Evolutionary conservation across 768 basidiomycete genomes (phyloP), one percentile per base, ranked within the genome.

Genomic region (Gloeophyllum trabeum): DNA sequence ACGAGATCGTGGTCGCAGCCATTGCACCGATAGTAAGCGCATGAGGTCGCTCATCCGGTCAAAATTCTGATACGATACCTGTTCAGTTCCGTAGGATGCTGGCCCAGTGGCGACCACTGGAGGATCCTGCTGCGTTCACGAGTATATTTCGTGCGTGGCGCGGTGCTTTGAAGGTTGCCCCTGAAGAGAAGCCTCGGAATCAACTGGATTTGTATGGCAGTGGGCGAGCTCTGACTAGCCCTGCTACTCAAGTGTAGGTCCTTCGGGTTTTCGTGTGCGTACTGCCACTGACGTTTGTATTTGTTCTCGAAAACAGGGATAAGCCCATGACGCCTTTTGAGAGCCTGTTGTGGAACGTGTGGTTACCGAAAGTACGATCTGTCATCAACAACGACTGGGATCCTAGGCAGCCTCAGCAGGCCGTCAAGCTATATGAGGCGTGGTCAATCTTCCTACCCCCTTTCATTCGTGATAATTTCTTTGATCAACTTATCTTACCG

Each of bases 331-430:
- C 92, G 13, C 82, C 94, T 0, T 99, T 88, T 56, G 96, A 99
- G 56, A 88, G 83, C 46, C 67, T 98, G 20, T 61, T 98, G 12
- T 98, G 96, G 93, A 88, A 82, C 49, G 69, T 87, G 6, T 99
- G 93, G 96, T 64, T 99, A 21, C 96, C 96, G 0, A 88, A 79
- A 62, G 82, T 98, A n/a, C 78, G 96, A 21, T 88, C 89, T 0
- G 71, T 76, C 7, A 81, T 98, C 57, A 98, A 98, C 61, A 98
- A 99, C 58, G 84, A 92, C 24, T 99, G 96, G 96, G 64, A 71
- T 6, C 79, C 92, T 2, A 65, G 71, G 40, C 64, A 77, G 28
- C 79, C 92, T 3, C 63, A 74, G 13, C 79, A 86, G 12, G 88
- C 81, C 4, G 76, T 97, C 28, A 76, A 73, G 38, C 65, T 99